phyloP scores from a whole-genome alignment of 140 eudicot species.

The Flaveria floridana region DNA sequence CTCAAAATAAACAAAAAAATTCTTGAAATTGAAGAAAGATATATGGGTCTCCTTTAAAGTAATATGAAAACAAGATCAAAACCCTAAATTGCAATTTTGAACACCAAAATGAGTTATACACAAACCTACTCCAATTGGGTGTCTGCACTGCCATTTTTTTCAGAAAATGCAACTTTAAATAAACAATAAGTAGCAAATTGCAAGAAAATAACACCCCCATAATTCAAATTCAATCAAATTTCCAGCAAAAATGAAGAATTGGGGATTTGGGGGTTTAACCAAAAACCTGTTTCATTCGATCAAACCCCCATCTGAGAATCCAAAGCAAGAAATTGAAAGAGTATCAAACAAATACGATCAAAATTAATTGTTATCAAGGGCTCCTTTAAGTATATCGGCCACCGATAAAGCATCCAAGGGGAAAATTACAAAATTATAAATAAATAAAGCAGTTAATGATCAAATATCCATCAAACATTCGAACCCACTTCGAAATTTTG shows the following conservation, averaged over 20 bases:
- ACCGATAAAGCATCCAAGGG: slow-evolving; percentile 24
- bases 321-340: slow-evolving; percentile 21
- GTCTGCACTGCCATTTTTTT: too few relatives aligned
- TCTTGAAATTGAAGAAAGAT: background rate
- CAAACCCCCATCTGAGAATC: slow-evolving; percentile 28
- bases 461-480: slow-evolving; percentile 19
- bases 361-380: slow-evolving; percentile 12
- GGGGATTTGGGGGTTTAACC: slow-evolving; percentile 14
- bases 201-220: slow-evolving; percentile 13
- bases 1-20: background rate
- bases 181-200: slow-evolving; percentile 9
- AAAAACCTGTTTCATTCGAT: slow-evolving; percentile 19
- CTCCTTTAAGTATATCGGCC: slow-evolving; percentile 20
- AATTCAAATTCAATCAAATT: background rate
- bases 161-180: too few relatives aligned
- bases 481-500: slow-evolving; percentile 30
- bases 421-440: background rate
- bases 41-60: background rate
- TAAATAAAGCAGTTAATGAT: background rate
- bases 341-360: background rate
- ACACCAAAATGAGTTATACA: background rate
- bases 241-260: background rate
- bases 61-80: slow-evolving; percentile 7
- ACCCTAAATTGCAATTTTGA: slow-evolving; percentile 22
- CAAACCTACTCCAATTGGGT: too few relatives aligned